Percentiles rank a stretch among this genome's conserved stretches.
These are phyloP conservation scores for Cercospora sesami DNA, from an alignment of 2,329 filamentous ascomycete genomes.

Conservation along the genomic window DNA sequence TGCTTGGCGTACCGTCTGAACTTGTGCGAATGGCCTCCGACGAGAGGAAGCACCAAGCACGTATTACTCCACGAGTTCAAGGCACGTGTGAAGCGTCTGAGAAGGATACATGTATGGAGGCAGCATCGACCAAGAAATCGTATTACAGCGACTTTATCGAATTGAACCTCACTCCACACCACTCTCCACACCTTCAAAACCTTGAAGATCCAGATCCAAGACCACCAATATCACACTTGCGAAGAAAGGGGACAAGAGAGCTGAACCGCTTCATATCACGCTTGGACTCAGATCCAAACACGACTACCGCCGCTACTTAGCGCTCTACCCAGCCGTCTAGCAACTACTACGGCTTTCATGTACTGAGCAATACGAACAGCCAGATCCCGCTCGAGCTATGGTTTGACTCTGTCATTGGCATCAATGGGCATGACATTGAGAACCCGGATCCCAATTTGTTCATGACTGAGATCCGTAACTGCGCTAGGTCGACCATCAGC, in stretches of 20 bases:
- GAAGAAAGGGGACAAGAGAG: too few relatives aligned
- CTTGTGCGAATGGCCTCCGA: background rate
- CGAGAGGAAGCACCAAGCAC: too few relatives aligned
- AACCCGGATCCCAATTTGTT: constrained; percentile 84
- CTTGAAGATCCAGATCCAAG: too few relatives aligned
- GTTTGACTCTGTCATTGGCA: constrained; percentile 97
- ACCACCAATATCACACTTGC: too few relatives aligned
- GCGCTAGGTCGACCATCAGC: constrained; percentile 78
- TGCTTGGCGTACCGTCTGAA: background rate
- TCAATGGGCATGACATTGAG: constrained; percentile 90
- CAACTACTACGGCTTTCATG: constrained; percentile 85
- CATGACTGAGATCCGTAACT: constrained; percentile 89
- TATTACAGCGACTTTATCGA: too few relatives aligned
- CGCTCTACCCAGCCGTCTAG: constrained; percentile 14
- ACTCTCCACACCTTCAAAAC: too few relatives aligned
- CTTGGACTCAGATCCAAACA: constrained; percentile 72
- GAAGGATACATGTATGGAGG: too few relatives aligned
- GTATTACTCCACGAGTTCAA: too few relatives aligned
- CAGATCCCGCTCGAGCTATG: constrained; percentile 86
- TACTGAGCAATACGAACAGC: constrained; percentile 81
- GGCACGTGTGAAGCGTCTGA: too few relatives aligned
- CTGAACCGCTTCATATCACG: constrained; percentile 94
- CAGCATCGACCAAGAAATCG: too few relatives aligned
- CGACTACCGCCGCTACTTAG: constrained; percentile 47
- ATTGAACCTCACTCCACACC: too few relatives aligned